Conservation (phyloP, 2,329 filamentous ascomycete genomes). For the Monosporascus sp. region DNA sequence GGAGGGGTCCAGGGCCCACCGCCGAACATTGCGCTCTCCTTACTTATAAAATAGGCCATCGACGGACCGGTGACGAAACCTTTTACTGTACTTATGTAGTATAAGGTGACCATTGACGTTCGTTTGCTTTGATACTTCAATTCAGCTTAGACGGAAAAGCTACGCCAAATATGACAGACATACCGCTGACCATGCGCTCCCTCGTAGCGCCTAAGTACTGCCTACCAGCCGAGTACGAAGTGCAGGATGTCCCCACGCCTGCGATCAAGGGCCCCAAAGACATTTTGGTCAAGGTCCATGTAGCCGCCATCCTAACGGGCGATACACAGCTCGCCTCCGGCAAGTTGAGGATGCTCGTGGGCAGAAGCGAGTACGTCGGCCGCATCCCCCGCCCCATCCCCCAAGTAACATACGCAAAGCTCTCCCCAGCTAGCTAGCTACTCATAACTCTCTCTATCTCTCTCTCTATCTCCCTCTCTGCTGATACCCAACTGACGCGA, state of each 20-base stretch:
- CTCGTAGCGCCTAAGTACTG: conserved; percentile 36
- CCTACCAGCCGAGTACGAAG: conserved; percentile 31
- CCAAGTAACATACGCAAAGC: not conserved
- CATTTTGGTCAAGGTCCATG: conserved; percentile 36
- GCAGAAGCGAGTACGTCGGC: conserved; percentile 21
- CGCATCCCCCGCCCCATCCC: not conserved
- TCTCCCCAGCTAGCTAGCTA: not conserved
- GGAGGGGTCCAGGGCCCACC: not conserved
- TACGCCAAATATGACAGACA: conserved; percentile 18
- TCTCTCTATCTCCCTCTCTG: not conserved
- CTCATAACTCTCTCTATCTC: not conserved
- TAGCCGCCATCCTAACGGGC: conserved; percentile 28
- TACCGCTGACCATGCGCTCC: conserved; percentile 37
- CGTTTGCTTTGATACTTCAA: too few species aligned
- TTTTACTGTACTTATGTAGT: not conserved
- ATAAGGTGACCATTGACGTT: too few species aligned
- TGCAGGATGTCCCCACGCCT: conserved; percentile 38
- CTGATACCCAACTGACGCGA: too few species aligned
- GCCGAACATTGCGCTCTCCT: not conserved
- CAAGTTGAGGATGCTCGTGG: conserved; percentile 15
- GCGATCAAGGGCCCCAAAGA: conserved; percentile 36
- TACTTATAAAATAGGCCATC: not conserved
- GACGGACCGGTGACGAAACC: not conserved
- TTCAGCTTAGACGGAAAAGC: not conserved
- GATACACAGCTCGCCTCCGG: conserved; percentile 29